Evolutionary conservation across 23 red algal species (phyloP), one percentile per base, ranked within the genome.

Genomic region (Gracilariopsis chorda): DNA sequence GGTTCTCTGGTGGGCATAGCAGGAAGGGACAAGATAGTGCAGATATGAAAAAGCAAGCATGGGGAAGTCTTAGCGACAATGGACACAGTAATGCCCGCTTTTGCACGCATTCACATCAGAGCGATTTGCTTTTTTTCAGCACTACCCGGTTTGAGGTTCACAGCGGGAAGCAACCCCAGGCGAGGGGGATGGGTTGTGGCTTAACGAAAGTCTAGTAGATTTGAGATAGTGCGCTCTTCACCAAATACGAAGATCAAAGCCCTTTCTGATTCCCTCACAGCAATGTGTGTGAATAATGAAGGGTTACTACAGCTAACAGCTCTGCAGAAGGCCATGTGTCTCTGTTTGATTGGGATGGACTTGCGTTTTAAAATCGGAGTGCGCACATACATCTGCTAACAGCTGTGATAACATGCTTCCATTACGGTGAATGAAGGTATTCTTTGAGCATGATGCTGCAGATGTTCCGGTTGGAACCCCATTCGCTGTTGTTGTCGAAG

Each of bases 401-500:
- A n/a, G n/a, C n/a, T n/a, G n/a, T n/a, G n/a, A n/a, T n/a, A n/a
- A n/a, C n/a, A n/a, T n/a, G n/a, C n/a, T n/a, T n/a, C n/a, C n/a
- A n/a, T n/a, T n/a, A n/a, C n/a, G n/a, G n/a, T n/a, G n/a, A n/a
- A n/a, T n/a, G 36, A 52, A 94, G 71, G 88, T 93, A 61, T 87
- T 99, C 32, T 46, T 92, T 39, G 80, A 92, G 41, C 90, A 94
- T 2, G 97, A 93, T 32, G 67, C 88, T 29, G 72, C 86, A 39
- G 97, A 95, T 78, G 91, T 99, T 28, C 77, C 80, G 16, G 87
- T 99, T 53, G 97, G 97, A 28, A 64, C 46, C 1, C 84, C 86
- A 19, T 77, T 99, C 33, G 93, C 90, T 6, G 84, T 99, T 63
- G 52, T 90, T 43, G 97, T 95, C 0, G 97, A 99, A 63, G 97